phyloP scores from a whole-genome alignment of 2,329 filamentous ascomycete genomes.

The Phialocephala subalpina region DNA sequence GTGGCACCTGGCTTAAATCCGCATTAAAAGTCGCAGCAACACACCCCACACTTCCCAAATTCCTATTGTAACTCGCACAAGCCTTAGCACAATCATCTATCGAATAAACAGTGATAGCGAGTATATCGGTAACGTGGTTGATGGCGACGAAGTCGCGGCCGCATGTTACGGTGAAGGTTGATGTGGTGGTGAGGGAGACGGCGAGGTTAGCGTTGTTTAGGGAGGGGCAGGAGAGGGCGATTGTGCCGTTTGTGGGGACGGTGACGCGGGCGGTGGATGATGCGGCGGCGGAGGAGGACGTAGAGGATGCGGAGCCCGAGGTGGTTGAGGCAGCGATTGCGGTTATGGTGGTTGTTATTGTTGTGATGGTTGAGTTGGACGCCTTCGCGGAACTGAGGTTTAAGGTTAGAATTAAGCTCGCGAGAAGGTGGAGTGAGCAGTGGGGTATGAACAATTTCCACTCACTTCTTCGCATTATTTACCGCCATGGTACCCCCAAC shows the following conservation, averaged over 20 bases:
- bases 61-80: conserved; percentile 28
- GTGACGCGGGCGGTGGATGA: neutral
- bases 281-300: neutral
- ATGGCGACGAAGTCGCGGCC: conserved; percentile 19
- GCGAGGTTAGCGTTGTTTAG: conserved; percentile 5
- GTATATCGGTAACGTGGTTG: conserved; percentile 16
- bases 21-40: conserved; percentile 23
- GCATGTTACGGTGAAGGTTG: conserved; percentile 24
- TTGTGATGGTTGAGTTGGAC: neutral
- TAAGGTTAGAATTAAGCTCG: too few relatives aligned
- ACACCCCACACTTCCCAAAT: conserved; percentile 15
- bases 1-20: conserved; percentile 14
- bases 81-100: conserved; percentile 24
- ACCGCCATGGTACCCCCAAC: conserved; percentile 30
- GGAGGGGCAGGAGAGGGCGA: conserved; percentile 22
- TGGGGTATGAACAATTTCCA: too few relatives aligned
- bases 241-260: neutral
- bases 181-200: conserved; percentile 13
- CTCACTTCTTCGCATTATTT: conserved; percentile 27
- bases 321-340: conserved; percentile 2
- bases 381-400: neutral
- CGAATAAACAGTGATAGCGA: conserved; percentile 25
- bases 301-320: conserved; percentile 1
- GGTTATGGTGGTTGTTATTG: conserved; percentile 2
- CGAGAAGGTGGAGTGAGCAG: too few relatives aligned